Base-by-base conservation (phyloP, 257 asterid genomes). In the Gentiana macrophylla region DNA sequence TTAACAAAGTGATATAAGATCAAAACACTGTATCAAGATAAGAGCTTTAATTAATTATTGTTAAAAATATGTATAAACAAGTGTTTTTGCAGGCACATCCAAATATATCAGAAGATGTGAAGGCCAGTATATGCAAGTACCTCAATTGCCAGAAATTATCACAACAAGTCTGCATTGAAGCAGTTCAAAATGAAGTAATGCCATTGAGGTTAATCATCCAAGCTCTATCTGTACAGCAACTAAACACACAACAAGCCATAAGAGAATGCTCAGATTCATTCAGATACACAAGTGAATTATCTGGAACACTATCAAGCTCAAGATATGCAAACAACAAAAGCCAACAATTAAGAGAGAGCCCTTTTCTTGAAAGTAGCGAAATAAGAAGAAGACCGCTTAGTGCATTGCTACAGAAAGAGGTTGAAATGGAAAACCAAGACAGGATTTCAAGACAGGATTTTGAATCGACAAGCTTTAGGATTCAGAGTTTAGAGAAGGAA, bases 121-220 rank as follows among this genome's bases (percentile, higher is more conserved):
- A 77, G 70, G 83, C 66, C 11, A 24, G 7, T 47, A 72, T 80
- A 12, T 83, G 95, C 81, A 80, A 79, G 55, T 71, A 79, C 67
- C 84, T 86, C 53, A 72, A 76, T 67, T 83, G 95, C 80, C 85
- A 73, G 68, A 86, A 77, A 67, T 80, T 86, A 49, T 83, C 95
- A 5, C 86, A 74, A 53, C 67, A 77, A 49, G 73, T 74, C 3
- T 80, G 94, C 72, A 69, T 80, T 10, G 86, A 76, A 69, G 95
- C 87, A 2, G 90, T 86, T 7, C 85, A 84, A 47, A 83, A 86
- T 59, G 87, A 83, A 52, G 53, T 64, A 61, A 86, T 83, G 94
- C 95, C 94, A 2, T 62, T 86, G 61, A 62, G 87, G 48, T 78
- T 86, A 32, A 77, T 86, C 50, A 85, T 86, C 58, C 95, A 80